phyloP scores from a whole-genome alignment of 2,329 filamentous ascomycete genomes.

The Neofusicoccum umdonicola region DNA sequence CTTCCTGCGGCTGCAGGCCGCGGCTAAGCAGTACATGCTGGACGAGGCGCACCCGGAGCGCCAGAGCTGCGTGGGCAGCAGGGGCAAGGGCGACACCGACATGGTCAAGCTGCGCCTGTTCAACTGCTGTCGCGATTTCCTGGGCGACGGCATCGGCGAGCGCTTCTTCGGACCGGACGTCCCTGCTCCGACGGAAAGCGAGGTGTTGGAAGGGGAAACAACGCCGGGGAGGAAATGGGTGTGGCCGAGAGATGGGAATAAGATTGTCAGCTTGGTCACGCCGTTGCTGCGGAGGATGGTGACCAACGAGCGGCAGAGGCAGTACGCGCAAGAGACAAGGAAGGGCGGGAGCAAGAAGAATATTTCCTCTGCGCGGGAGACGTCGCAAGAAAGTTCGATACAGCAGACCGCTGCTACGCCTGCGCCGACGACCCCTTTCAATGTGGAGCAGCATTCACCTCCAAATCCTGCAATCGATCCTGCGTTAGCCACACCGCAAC shows the following conservation, averaged over 20 bases:
- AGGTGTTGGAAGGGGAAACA: conserved; percentile 41
- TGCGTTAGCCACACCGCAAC: not conserved
- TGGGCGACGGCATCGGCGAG: conserved; percentile 51
- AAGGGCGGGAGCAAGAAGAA: conserved; percentile 44
- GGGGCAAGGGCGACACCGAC: conserved; percentile 54
- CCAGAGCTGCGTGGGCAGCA: conserved; percentile 56
- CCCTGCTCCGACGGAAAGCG: conserved; percentile 26
- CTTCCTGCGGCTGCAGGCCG: conserved; percentile 55
- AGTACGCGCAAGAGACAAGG: conserved; percentile 57
- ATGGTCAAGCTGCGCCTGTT: conserved; percentile 57
- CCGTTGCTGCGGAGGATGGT: conserved; percentile 58
- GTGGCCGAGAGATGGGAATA: conserved; percentile 56
- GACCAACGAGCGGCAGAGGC: conserved; percentile 58
- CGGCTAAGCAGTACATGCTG: conserved; percentile 58
- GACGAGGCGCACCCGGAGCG: conserved; percentile 54
- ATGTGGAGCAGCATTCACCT: conserved; percentile 21
- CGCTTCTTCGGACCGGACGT: conserved; percentile 48
- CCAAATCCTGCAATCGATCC: not conserved
- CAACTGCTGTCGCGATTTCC: conserved; percentile 56
- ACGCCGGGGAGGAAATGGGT: conserved; percentile 40
- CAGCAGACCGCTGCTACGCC: not conserved
- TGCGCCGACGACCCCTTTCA: not conserved
- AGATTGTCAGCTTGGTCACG: conserved; percentile 57
- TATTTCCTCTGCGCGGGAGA: conserved; percentile 3
- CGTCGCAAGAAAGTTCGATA: not conserved